phyloP scores from a whole-genome alignment of 2,329 filamentous ascomycete species.

The Nemania diffusa region DNA sequence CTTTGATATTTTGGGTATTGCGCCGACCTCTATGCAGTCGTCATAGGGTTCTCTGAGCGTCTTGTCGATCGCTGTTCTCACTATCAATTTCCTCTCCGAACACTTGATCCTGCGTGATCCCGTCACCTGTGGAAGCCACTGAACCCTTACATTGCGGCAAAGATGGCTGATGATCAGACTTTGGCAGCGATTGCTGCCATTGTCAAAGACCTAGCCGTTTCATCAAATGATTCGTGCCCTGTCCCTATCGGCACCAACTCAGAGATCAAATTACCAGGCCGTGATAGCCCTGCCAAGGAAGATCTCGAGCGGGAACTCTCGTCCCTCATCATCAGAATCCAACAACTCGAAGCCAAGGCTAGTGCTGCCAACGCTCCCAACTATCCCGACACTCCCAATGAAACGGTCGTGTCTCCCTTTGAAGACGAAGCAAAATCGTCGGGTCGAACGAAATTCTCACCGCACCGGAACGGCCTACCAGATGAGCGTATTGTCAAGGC shows the following conservation, averaged over 20 bases:
- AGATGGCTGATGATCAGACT: constrained; percentile 66
- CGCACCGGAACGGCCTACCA: constrained; percentile 47
- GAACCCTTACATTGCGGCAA: constrained; percentile 35
- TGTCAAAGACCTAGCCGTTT: constrained; percentile 62
- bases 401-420: constrained; percentile 73
- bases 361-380: constrained; percentile 65
- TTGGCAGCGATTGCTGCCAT: constrained; percentile 65
- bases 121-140: constrained; percentile 4
- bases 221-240: constrained; percentile 53
- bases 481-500: constrained; percentile 54
- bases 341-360: constrained; percentile 83
- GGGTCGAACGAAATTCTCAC: constrained; percentile 58
- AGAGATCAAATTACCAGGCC: constrained; percentile 79
- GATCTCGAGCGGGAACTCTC: constrained; percentile 85
- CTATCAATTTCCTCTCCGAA: constrained; percentile 1
- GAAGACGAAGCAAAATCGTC: constrained; percentile 59
- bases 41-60: constrained; percentile 41
- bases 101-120: constrained; percentile 3
- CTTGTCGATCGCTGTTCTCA: constrained; percentile 40
- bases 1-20: constrained; percentile 22
- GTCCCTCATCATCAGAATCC: constrained; percentile 79
- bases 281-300: constrained; percentile 78
- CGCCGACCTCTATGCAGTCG: constrained; percentile 43
- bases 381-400: constrained; percentile 85
- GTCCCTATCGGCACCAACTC: constrained; percentile 56